Evolutionary conservation across 2,329 filamentous ascomycete species (phyloP).

Genomic region (Ascochyta viciae-villosae): DNA sequence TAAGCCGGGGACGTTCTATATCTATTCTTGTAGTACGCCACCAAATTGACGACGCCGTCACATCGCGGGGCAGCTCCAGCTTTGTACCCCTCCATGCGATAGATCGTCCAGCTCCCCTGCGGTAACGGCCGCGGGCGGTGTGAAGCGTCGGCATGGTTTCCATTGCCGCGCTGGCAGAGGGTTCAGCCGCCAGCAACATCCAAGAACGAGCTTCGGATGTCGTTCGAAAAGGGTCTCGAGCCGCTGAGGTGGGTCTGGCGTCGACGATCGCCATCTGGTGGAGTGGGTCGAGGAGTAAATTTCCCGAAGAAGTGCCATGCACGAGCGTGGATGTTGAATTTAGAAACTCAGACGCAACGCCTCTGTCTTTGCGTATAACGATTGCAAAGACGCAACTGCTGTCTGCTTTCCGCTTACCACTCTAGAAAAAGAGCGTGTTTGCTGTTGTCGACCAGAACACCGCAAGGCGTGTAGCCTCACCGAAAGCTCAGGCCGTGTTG

Average conservation of each 20-base stretch:
- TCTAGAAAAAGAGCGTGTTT: background rate
- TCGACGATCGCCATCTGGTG: conserved; percentile 14
- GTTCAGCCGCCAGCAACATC: conserved; percentile 11
- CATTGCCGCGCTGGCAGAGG: conserved; percentile 5
- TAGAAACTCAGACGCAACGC: background rate
- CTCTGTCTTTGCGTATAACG: background rate
- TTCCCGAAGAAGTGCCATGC: conserved; percentile 8
- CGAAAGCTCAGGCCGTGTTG: background rate
- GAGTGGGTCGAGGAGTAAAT: conserved; percentile 11
- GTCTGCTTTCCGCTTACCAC: background rate
- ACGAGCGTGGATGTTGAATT: background rate
- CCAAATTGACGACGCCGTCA: background rate
- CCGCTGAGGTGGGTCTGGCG: conserved; percentile 3
- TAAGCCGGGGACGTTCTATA: background rate
- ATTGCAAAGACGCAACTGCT: background rate
- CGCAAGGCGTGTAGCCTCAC: background rate
- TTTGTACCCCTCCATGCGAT: conserved; percentile 10
- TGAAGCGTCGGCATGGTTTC: conserved; percentile 6
- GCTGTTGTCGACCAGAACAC: background rate
- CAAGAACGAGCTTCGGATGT: conserved; percentile 1
- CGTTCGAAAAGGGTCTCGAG: background rate
- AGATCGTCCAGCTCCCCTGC: background rate
- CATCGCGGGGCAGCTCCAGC: conserved; percentile 10
- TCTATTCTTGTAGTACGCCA: background rate
- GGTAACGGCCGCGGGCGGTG: conserved; percentile 5